These are phyloP conservation scores for Fagopyrum homotropicum DNA, from an alignment of 148 eudicot species.

Conservation along the genomic window DNA sequence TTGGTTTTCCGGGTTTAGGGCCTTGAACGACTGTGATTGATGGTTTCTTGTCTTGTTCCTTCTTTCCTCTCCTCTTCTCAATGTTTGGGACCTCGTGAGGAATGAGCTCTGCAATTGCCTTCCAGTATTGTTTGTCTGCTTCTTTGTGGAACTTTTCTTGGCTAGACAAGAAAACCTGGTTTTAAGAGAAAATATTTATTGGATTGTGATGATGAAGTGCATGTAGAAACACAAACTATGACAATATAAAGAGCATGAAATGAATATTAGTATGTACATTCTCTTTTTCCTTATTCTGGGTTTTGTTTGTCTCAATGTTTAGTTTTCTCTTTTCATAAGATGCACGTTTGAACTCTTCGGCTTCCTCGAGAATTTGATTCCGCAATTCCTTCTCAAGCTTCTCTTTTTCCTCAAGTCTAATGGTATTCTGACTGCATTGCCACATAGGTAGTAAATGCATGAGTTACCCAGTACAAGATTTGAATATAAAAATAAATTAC, in stretches of 20 bases:
- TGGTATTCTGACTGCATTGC: conserved; percentile 60
- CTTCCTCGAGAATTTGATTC: conserved; percentile 80
- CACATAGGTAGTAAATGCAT: conserved; percentile 3
- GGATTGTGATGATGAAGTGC: background rate
- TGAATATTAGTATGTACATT: conserved; percentile 35
- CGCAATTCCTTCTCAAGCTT: conserved; percentile 80
- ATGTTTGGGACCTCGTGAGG: conserved; percentile 85
- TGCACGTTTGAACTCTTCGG: conserved; percentile 65
- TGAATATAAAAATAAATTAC: background rate
- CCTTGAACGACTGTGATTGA: conserved; percentile 84
- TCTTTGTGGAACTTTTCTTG: conserved; percentile 93
- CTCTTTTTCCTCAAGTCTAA: conserved; percentile 87
- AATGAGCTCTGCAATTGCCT: conserved; percentile 83
- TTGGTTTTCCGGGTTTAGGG: conserved; percentile 99
- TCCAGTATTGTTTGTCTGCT: conserved; percentile 90
- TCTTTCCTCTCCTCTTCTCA: conserved; percentile 86
- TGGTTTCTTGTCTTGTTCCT: conserved; percentile 91
- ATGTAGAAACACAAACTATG: background rate
- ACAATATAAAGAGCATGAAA: background rate
- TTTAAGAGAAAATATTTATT: background rate
- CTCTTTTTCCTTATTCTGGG: conserved; percentile 74
- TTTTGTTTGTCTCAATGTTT: conserved; percentile 70
- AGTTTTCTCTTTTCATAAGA: conserved; percentile 82
- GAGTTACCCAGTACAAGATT: background rate
- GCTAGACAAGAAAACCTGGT: conserved; percentile 52